phyloP scores from a whole-genome alignment of 441 rosid genomes.

The Melastoma candidum region DNA sequence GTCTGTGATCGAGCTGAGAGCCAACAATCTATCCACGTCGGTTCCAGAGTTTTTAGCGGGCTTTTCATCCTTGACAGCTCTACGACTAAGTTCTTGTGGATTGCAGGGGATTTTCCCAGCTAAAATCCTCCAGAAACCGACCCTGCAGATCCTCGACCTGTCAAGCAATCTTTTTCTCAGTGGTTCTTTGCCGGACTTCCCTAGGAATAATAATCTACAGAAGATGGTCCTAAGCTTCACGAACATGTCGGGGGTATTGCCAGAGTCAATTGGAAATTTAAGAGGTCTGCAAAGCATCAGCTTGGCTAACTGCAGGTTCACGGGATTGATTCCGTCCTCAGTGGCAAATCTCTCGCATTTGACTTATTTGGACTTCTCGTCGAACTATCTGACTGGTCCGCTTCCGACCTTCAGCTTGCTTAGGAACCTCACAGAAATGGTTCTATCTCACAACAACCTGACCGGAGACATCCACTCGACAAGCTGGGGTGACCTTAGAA shows the following conservation, averaged over 20 bases:
- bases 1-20: constrained; percentile 14
- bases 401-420: constrained; percentile 14
- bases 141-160: constrained; percentile 26
- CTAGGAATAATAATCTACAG: constrained; percentile 12
- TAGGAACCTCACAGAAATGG: constrained; percentile 14
- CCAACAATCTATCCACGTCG: constrained; percentile 21
- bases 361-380: constrained; percentile 20
- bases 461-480: constrained; percentile 14
- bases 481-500: constrained; percentile 15
- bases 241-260: constrained; percentile 16
- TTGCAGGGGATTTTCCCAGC: constrained; percentile 26
- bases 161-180: constrained; percentile 5
- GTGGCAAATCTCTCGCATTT: constrained; percentile 10
- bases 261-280: constrained; percentile 18
- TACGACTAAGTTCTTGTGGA: constrained; percentile 11
- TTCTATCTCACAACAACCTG: constrained; percentile 9
- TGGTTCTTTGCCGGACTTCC: constrained; percentile 17
- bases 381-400: constrained; percentile 14
- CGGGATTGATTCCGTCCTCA: constrained; percentile 23
- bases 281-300: constrained; percentile 7
- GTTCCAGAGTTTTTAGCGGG: constrained; percentile 26
- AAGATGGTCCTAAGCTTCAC: constrained; percentile 17
- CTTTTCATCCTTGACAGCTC: constrained; percentile 15
- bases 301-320: constrained; percentile 14
- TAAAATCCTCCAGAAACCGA: constrained; percentile 17